Evolutionary conservation across 345 rosid genomes (phyloP).

Genomic region (Rhodomyrtus tomentosa): DNA sequence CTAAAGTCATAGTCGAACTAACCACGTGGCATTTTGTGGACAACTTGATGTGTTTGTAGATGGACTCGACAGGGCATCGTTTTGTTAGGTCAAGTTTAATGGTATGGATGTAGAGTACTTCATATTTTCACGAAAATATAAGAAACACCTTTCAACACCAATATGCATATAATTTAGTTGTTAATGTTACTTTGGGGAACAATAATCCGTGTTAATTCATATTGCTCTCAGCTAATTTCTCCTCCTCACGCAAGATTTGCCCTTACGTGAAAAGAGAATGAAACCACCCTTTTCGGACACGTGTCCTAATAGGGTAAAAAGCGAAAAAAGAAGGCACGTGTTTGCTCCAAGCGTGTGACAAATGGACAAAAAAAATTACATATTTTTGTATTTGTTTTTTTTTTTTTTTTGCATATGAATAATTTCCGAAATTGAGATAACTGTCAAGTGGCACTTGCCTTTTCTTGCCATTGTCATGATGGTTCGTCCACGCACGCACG

Average conservation of each 20-base stretch:
- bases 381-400: no score
- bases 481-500: neutral
- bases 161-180: neutral
- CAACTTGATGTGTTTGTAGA: neutral
- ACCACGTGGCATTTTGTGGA: accelerated
- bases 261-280: no score
- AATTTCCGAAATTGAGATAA: neutral
- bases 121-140: neutral
- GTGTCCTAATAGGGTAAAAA: neutral
- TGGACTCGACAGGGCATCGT: neutral
- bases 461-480: neutral
- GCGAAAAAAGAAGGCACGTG: neutral
- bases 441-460: neutral
- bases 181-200: neutral
- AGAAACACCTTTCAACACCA: neutral
- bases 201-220: neutral
- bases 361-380: neutral
- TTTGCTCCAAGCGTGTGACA: neutral
- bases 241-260: no score
- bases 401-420: neutral
- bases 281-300: neutral
- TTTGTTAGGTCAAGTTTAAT: no score
- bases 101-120: no score
- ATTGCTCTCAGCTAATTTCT: no score
- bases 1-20: neutral